Conservation (phyloP, 1,139 yeast genomes). For the Yamadazyma atlantica region DNA sequence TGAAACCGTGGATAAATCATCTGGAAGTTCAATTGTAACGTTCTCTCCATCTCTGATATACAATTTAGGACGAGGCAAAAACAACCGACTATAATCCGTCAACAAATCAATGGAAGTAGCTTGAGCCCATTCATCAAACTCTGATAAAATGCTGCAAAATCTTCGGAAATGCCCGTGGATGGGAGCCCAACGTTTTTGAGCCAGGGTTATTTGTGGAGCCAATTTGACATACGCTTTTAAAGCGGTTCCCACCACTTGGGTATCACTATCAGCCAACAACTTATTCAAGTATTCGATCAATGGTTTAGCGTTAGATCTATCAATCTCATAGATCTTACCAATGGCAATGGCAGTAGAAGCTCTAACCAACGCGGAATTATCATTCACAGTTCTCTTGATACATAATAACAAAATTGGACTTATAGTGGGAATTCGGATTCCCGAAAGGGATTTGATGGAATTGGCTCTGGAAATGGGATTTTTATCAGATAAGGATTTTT, state of each 20-base stretch:
- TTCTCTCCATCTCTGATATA: slow-evolving; percentile 25
- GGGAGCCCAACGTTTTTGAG: slow-evolving; percentile 58
- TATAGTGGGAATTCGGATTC: slow-evolving; percentile 76
- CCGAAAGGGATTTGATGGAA: slow-evolving; percentile 77
- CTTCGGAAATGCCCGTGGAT: slow-evolving; percentile 73
- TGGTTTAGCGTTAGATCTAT: slow-evolving; percentile 32
- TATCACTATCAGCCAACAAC: slow-evolving; percentile 63
- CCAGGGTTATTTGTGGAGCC: slow-evolving; percentile 8
- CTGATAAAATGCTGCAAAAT: slow-evolving; percentile 51
- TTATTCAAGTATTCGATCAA: slow-evolving; percentile 50
- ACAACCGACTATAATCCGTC: slow-evolving; percentile 63
- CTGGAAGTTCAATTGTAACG: slow-evolving; percentile 39
- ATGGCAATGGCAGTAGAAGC: slow-evolving; percentile 78
- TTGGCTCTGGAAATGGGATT: slow-evolving; percentile 67
- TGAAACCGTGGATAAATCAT: slow-evolving; percentile 28
- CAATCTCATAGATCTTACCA: slow-evolving; percentile 56
- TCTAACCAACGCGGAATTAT: slow-evolving; percentile 77
- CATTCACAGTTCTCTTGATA: slow-evolving; percentile 65
- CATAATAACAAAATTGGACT: slow-evolving; percentile 77
- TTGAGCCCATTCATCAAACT: slow-evolving; percentile 82
- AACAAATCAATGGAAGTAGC: slow-evolving; percentile 58
- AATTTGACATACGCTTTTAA: slow-evolving; percentile 56
- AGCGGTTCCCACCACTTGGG: slow-evolving; percentile 70
- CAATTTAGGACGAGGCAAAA: slow-evolving; percentile 51
- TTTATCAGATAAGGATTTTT: slow-evolving; percentile 72